A percentile compares a stretch with the other conserved stretches of the same genome.
phyloP scores from a whole-genome alignment of 164 flowering plant species.

The Cinnamomum chago region DNA sequence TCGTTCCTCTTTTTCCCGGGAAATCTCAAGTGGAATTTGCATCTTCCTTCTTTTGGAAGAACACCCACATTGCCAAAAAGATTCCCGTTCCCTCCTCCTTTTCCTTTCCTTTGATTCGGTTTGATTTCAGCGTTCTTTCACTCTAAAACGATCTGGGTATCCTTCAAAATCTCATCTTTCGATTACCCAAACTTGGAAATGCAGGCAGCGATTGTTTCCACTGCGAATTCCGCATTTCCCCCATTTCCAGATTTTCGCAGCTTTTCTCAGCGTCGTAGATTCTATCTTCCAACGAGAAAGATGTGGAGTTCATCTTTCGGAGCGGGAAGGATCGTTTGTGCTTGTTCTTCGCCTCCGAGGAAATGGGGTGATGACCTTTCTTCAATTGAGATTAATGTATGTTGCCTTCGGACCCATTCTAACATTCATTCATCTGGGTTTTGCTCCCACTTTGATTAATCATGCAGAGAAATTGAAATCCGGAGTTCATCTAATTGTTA shows the following conservation, averaged over 20 bases:
- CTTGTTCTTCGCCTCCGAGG: conserved; percentile 51
- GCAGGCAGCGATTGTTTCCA: conserved; percentile 7
- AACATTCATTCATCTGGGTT: neutral
- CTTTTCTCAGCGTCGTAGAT: conserved; percentile 15
- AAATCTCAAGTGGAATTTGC: neutral
- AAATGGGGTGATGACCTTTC: conserved; percentile 24
- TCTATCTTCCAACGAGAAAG: conserved; percentile 10
- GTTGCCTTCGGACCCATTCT: neutral
- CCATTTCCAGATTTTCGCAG: conserved; percentile 8
- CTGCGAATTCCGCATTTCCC: conserved; percentile 16
- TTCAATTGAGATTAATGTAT: conserved; percentile 16
- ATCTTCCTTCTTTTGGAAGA: neutral
- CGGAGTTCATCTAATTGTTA: too few relatives aligned
- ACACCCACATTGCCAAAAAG: neutral
- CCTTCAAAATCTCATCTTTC: conserved; percentile 7
- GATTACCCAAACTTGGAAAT: conserved; percentile 1
- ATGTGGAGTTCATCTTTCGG: conserved; percentile 7
- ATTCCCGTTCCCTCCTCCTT: neutral
- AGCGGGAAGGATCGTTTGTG: conserved; percentile 40
- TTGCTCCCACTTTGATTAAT: neutral
- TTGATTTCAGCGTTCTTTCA: conserved; percentile 3
- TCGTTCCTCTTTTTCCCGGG: neutral
- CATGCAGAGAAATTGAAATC: too few relatives aligned
- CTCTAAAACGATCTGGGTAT: conserved; percentile 8
- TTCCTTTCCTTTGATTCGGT: neutral